Percentiles rank a stretch among this genome's conserved stretches.
These are phyloP conservation scores for Candida morakotiae DNA, from an alignment of 805 yeast species.

Conservation along the genomic window DNA sequence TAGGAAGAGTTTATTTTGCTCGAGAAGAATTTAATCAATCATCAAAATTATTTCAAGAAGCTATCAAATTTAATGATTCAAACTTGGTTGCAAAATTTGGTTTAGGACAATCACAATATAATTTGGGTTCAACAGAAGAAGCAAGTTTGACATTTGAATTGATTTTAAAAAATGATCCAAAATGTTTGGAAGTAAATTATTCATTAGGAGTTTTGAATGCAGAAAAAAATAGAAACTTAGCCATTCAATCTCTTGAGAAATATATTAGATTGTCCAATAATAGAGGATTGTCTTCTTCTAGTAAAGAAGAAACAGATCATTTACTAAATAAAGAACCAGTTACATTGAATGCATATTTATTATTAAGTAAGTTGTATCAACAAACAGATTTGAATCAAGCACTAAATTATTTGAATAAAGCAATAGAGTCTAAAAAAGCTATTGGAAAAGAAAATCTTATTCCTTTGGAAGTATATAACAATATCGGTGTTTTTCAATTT, in stretches of 20 bases:
- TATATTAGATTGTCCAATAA: slow-evolving; percentile 63
- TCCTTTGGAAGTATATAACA: slow-evolving; percentile 65
- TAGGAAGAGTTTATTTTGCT: slow-evolving; percentile 71
- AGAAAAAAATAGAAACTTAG: slow-evolving; percentile 47
- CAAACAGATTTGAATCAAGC: slow-evolving; percentile 59
- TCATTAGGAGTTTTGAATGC: slow-evolving; percentile 75
- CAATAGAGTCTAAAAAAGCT: slow-evolving; percentile 48
- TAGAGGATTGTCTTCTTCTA: slow-evolving; percentile 26
- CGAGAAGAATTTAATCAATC: slow-evolving; percentile 63
- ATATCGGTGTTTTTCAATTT: slow-evolving; percentile 80
- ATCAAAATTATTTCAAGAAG: slow-evolving; percentile 65
- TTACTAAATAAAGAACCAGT: slow-evolving; percentile 48
- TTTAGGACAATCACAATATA: slow-evolving; percentile 77
- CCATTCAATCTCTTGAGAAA: slow-evolving; percentile 63
- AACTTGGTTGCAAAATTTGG: slow-evolving; percentile 76
- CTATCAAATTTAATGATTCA: slow-evolving; percentile 60
- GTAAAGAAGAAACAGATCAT: slow-evolving; percentile 17
- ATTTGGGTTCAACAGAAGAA: slow-evolving; percentile 72
- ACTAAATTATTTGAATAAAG: slow-evolving; percentile 55
- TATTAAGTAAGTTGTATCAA: slow-evolving; percentile 70
- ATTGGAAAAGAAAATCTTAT: slow-evolving; percentile 35
- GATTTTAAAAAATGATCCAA: slow-evolving; percentile 60
- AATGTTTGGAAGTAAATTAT: slow-evolving; percentile 68
- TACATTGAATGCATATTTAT: slow-evolving; percentile 59
- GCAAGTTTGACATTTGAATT: slow-evolving; percentile 83